Base-by-base conservation (phyloP, 2,329 filamentous ascomycete genomes). In the Claviceps sp. region DNA sequence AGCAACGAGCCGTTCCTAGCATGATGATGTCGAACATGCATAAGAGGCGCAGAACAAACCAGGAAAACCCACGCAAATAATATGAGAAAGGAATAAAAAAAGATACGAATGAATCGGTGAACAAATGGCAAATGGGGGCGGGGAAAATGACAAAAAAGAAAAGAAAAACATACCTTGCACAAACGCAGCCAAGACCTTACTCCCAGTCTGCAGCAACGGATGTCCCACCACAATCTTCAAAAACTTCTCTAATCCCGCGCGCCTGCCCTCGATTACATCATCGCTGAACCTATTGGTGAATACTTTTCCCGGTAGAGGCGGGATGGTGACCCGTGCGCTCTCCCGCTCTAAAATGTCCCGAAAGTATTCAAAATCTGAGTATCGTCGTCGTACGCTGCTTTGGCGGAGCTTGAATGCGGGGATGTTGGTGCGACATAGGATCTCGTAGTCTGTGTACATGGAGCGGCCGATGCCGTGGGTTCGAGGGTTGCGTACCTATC, bases 401-500 rank as follows among this genome's bases (percentile, higher is more conserved):
- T 87, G 81, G 59, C 90, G 89, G 61, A 96, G 82, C 75, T 97
- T 97, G 79, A 98, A 98, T 61, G 93, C 90, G 54, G 93, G 93
- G 65, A 98, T 98, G 73, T 98, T 98, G 71, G 93, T 98, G 62
- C 87, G 85, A 75, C 93, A 95, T 62, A 95, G 79, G 65, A 98
- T 96, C 71, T 97, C 90, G 76, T 97, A 98, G 71, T 94, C 93
- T 51, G 93, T 98, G 76, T 97, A 97, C 89, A 95, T 95, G 73
- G 82, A 81, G 60, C 93, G 87, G 58, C 90, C 91, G 64, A 93
- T 89, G 67, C 94, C 93, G 70, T 95, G 89, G 30, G 90, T 95
- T 71, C 89, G 85, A 37, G 93, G 93, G 68, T 93, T 93, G 66
- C 86, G 86, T 61, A 97, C 89, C 89, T 95, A 30, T 11, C 30